phyloP scores from a whole-genome alignment of 2,329 filamentous ascomycete genomes.

The Sarocladium brachiariae region DNA sequence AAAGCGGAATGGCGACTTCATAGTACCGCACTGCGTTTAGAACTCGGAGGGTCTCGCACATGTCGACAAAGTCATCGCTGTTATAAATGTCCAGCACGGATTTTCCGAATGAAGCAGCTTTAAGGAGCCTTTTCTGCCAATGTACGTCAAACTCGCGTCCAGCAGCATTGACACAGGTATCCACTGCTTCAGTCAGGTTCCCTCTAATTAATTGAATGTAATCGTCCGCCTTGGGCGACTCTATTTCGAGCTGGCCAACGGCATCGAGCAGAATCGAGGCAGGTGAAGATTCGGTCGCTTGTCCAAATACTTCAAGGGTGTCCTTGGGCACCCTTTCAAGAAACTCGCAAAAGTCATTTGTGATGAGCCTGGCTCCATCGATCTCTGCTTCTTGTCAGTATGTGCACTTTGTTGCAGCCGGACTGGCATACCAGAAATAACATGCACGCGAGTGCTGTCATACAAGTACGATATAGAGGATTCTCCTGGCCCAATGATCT shows the following conservation, averaged over 20 bases:
- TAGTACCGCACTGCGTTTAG: constrained; percentile 90
- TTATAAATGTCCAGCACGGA: constrained; percentile 96
- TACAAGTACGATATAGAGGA: constrained; percentile 76
- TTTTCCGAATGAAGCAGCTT: constrained; percentile 94
- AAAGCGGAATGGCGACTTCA: constrained; percentile 81
- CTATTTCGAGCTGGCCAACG: constrained; percentile 80
- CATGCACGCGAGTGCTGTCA: constrained; percentile 80
- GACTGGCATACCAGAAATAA: constrained; percentile 63
- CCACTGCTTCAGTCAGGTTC: constrained; percentile 85
- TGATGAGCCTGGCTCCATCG: constrained; percentile 85
- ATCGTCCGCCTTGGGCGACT: constrained; percentile 95
- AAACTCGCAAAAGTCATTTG: constrained; percentile 94
- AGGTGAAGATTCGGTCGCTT: constrained; percentile 81
- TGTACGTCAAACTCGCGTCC: constrained; percentile 84
- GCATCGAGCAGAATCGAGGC: constrained; percentile 92
- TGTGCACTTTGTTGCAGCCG: not conserved
- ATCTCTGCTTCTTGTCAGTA: constrained; percentile 37
- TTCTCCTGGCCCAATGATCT: constrained; percentile 81
- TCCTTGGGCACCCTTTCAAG: constrained; percentile 87
- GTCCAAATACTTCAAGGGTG: constrained; percentile 81
- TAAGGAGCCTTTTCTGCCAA: constrained; percentile 94
- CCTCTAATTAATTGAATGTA: constrained; percentile 91
- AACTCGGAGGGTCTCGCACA: constrained; percentile 89
- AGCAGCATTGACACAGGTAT: constrained; percentile 86
- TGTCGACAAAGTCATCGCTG: constrained; percentile 97